Evolutionary conservation across 495 filamentous ascomycete genomes (phyloP).

Genomic region (Neurospora sp.): DNA sequence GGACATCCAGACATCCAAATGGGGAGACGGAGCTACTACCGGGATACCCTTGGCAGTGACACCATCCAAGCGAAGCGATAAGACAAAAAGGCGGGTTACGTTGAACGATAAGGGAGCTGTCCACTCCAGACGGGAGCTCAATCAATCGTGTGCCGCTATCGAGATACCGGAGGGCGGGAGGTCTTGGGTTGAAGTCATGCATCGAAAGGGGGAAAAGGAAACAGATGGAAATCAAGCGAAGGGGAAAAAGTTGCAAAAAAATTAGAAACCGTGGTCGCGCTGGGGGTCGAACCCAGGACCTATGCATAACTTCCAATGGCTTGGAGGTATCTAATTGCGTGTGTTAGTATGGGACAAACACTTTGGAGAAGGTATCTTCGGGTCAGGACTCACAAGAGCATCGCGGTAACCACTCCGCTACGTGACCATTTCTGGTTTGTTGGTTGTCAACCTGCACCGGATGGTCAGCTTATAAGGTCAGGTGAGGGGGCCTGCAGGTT

Average conservation of each 20-base stretch:
- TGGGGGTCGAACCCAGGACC: not conserved
- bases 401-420: not conserved
- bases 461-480: not conserved
- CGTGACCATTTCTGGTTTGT: not conserved
- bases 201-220: not conserved
- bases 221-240: not conserved
- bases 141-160: not conserved
- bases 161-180: not conserved
- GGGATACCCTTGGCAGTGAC: not conserved
- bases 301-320: not conserved
- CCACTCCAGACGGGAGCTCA: not conserved
- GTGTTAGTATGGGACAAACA: conserved; percentile 1
- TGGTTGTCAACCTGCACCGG: not conserved
- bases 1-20: not conserved
- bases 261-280: not conserved
- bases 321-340: not conserved
- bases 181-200: not conserved
- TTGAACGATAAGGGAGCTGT: not conserved
- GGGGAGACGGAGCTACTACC: not conserved
- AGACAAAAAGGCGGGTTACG: not conserved
- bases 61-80: not conserved
- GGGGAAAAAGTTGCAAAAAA: not conserved
- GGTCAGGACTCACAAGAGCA: not conserved
- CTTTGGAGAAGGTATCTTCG: not conserved
- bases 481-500: not conserved